Evolutionary conservation across 1,139 yeast species (phyloP).

Genomic region (Kodamaea plutei): DNA sequence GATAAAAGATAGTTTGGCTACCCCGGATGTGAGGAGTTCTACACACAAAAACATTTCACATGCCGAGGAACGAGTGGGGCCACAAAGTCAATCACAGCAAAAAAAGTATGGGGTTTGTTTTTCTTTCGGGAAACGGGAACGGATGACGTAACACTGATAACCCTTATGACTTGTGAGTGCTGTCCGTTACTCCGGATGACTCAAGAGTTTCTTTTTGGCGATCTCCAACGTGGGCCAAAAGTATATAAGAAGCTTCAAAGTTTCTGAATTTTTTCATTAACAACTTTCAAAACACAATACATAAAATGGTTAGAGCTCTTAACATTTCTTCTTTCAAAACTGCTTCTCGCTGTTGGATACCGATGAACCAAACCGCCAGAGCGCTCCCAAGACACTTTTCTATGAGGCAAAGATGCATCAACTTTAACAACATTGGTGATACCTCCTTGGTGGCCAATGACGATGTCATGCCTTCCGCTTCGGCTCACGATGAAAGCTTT

Average conservation of each 20-base stretch:
- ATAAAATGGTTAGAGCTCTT: constrained; percentile 30
- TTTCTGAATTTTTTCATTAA: neutral
- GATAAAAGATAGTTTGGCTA: too few species aligned
- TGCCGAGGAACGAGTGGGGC: too few species aligned
- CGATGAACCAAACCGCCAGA: constrained; percentile 17
- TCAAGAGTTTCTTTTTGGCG: too few species aligned
- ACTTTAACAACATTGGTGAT: constrained; percentile 33
- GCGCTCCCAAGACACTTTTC: constrained; percentile 26
- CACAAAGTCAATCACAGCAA: too few species aligned
- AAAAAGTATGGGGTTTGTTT: too few species aligned
- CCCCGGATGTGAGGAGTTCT: too few species aligned
- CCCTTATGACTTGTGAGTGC: too few species aligned
- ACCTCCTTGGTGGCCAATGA: constrained; percentile 36
- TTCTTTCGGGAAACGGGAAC: too few species aligned
- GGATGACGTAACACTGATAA: too few species aligned
- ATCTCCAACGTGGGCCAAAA: constrained; percentile 2
- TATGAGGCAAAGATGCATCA: constrained; percentile 36
- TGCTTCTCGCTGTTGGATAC: constrained; percentile 46
- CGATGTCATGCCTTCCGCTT: constrained; percentile 20
- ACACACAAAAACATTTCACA: too few species aligned
- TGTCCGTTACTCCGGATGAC: constrained; percentile 9
- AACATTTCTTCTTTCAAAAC: constrained; percentile 38
- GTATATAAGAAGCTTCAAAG: neutral
- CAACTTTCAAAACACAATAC: too few species aligned
- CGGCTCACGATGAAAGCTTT: constrained; percentile 24